Base-by-base conservation (phyloP, 768 basidiomycete species). In the Boletales sp. region DNA sequence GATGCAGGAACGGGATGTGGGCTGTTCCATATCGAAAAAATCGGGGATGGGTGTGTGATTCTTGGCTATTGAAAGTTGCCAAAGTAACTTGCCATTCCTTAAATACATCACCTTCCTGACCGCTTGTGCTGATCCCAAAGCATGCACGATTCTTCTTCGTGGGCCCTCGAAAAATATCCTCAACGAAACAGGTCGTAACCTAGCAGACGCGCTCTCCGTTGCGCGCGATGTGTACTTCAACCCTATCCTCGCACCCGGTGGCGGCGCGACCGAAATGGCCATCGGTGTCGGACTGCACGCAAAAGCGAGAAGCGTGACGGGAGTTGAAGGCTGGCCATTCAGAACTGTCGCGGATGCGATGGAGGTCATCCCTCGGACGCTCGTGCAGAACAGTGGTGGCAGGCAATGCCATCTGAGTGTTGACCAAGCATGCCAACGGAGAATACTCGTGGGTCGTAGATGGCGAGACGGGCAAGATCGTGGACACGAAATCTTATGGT, bases 251-350 rank as follows among this genome's bases (percentile, higher is more conserved):
- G 89, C 87, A 0, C 95, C 95, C 0, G 95, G 95, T 7, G 94
- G 95, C 17, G 95, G 97, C 37, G 95, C 97, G 21, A 94, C 93
- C 5, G 97, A 99, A 74, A 97, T 98, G 93, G 97, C 95, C 0
- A 85, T 98, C 69, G 84, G 84, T 32, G 91, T 97, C 4, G 91
- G 87, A 1, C 69, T 98, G 56, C 87, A 88, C 43, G 77, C 80
- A 9, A 89, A 86, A 67, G 90, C 90, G 17, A 77, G 87, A 12
- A 83, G 74, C 40, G 77, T 97, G 51, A 84, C 84, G 14, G 94
- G 95, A 13, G 87, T 94, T 14, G 92, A 94, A 65, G 88, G 86
- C 1, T 93, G 90, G 77, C 93, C 94, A 9, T 94, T 86, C 72
- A 74, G 87, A 40, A 93, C 94, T 24, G 92, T 98, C 12, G 89